These are phyloP conservation scores for Metschnikowia chrysomelidarum DNA, from an alignment of 805 yeast genomes.

Conservation along the genomic window DNA sequence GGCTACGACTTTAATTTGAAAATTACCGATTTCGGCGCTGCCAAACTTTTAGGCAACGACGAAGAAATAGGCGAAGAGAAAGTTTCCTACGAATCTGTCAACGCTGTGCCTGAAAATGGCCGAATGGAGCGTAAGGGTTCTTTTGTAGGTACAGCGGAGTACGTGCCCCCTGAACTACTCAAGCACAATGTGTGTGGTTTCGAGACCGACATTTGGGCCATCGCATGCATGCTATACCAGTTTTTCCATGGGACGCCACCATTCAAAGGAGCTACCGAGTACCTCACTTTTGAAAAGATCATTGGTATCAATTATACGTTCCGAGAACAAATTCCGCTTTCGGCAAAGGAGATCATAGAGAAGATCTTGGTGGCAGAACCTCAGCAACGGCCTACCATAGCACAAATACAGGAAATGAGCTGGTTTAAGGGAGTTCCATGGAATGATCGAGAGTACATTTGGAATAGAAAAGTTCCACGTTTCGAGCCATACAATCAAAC, in stretches of 20 bases:
- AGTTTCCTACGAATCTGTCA: conserved; percentile 31
- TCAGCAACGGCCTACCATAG: conserved; percentile 28
- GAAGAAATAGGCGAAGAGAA: conserved; percentile 34
- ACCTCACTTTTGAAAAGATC: conserved; percentile 84
- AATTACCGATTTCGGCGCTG: conserved; percentile 98
- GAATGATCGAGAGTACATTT: conserved; percentile 39
- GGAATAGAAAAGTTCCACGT: conserved; percentile 32
- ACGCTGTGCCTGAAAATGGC: conserved; percentile 26
- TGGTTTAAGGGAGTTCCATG: conserved; percentile 43
- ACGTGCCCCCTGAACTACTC: conserved; percentile 89
- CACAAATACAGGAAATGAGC: conserved; percentile 30
- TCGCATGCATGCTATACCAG: conserved; percentile 86
- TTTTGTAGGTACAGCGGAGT: conserved; percentile 97
- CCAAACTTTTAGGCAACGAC: conserved; percentile 56
- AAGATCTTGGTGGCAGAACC: conserved; percentile 34
- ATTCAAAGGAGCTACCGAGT: conserved; percentile 82
- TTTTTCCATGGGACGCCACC: conserved; percentile 84
- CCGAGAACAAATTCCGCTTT: conserved; percentile 27
- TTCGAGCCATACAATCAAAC: conserved; percentile 24
- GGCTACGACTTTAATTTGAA: conserved; percentile 84
- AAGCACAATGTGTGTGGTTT: conserved; percentile 77
- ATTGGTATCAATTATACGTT: conserved; percentile 69
- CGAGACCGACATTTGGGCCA: conserved; percentile 89
- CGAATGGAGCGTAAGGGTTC: conserved; percentile 45
- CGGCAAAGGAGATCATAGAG: conserved; percentile 32